These are phyloP conservation scores for Fistulifera pelliculosa DNA, from an alignment of 108 stramenopile species.

Conservation along the genomic window DNA sequence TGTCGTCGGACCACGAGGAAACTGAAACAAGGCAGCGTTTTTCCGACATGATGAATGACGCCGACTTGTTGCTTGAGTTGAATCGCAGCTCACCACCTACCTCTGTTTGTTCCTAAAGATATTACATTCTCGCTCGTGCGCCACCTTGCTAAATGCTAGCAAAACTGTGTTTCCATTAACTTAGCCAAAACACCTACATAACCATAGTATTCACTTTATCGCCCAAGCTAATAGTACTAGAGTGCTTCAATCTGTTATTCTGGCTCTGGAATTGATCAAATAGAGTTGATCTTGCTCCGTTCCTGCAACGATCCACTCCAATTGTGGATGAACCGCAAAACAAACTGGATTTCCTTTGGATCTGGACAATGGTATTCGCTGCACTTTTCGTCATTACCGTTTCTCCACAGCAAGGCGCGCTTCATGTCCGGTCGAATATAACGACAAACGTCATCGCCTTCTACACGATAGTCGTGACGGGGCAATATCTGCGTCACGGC, in stretches of 20 bases:
- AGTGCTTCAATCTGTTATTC: not conserved
- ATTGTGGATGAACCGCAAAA: slow-evolving; percentile 1
- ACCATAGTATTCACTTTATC: too few species aligned
- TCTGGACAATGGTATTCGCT: not conserved
- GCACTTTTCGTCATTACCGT: not conserved
- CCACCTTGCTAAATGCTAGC: too few species aligned
- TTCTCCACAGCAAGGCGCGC: not conserved
- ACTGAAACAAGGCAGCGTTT: not conserved
- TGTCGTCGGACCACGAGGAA: not conserved
- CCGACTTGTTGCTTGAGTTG: slow-evolving; percentile 35
- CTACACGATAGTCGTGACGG: not conserved
- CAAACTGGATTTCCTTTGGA: not conserved
- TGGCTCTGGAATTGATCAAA: too few species aligned
- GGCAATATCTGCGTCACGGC: slow-evolving; percentile 5
- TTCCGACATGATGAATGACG: slow-evolving; percentile 18
- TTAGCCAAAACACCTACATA: too few species aligned
- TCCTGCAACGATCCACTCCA: not conserved
- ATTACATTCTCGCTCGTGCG: too few species aligned
- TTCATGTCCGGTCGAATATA: not conserved
- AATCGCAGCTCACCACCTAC: slow-evolving; percentile 25
- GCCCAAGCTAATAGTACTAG: too few species aligned
- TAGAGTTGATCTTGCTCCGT: not conserved
- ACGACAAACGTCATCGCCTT: not conserved
- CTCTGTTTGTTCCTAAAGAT: too few species aligned
- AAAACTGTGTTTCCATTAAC: too few species aligned